Percentiles rank a stretch among this genome's conserved stretches.
Evolutionary conservation across 345 rosid species (phyloP).

Genomic region (Limnanthes douglasii): DNA sequence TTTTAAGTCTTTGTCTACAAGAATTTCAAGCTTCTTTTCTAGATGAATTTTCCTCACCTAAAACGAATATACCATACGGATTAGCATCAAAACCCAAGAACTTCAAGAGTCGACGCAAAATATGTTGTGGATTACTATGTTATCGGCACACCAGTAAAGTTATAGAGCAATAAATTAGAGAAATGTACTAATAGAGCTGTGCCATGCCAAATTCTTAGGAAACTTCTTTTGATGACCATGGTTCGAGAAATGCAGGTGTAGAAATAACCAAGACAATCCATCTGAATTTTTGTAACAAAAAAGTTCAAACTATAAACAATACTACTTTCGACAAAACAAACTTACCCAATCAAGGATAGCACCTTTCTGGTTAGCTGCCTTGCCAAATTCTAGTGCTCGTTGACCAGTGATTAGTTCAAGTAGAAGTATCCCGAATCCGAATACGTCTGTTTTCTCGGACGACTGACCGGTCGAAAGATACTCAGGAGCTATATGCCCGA

Average conservation of each 20-base stretch:
- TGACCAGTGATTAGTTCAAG: constrained; percentile 22
- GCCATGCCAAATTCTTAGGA: too few relatives aligned
- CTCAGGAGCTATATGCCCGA: constrained; percentile 27
- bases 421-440: constrained; percentile 21
- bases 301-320: background rate
- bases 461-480: constrained; percentile 25
- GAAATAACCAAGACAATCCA: too few relatives aligned
- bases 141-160: too few relatives aligned
- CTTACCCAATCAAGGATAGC: constrained; percentile 23
- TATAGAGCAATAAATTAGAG: too few relatives aligned
- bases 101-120: too few relatives aligned
- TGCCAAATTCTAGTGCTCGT: constrained; percentile 22
- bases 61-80: too few relatives aligned
- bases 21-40: constrained; percentile 79
- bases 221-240: too few relatives aligned
- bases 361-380: constrained; percentile 20
- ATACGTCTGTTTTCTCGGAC: constrained; percentile 25
- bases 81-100: too few relatives aligned
- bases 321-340: too few relatives aligned
- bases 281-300: background rate
- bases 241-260: too few relatives aligned
- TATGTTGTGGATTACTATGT: too few relatives aligned
- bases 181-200: too few relatives aligned
- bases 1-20: constrained; percentile 80
- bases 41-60: constrained; percentile 85